phyloP scores from a whole-genome alignment of 495 filamentous ascomycete genomes.

The Xylaria acuta region DNA sequence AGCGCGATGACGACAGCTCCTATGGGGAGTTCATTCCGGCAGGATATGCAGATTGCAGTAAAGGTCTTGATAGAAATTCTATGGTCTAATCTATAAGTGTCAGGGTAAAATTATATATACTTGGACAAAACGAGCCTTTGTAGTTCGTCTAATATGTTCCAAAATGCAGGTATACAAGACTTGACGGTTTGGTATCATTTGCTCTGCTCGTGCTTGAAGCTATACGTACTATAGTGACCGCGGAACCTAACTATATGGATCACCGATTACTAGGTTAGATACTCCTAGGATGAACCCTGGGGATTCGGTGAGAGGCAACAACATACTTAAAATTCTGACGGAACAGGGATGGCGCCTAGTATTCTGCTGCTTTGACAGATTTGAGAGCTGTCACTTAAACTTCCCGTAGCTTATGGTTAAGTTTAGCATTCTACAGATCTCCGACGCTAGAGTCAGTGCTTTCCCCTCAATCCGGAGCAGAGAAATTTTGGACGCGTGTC shows the following conservation, averaged over 20 bases:
- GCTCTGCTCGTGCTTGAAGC: background rate
- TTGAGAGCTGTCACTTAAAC: background rate
- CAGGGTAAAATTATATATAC: too few relatives aligned
- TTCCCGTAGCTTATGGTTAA: background rate
- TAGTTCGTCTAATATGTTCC: background rate
- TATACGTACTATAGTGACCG: background rate
- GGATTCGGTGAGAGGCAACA: background rate
- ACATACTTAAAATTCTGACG: background rate
- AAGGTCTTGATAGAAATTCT: background rate
- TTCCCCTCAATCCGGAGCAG: background rate
- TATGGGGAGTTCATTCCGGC: background rate
- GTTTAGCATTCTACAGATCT: background rate
- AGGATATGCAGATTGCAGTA: background rate
- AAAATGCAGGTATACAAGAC: background rate
- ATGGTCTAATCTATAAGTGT: too few relatives aligned
- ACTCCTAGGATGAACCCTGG: background rate
- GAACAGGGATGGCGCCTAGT: background rate
- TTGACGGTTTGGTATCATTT: background rate
- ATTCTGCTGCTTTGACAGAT: background rate
- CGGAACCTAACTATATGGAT: background rate
- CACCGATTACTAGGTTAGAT: background rate
- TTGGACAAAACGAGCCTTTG: too few relatives aligned
- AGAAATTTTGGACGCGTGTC: background rate
- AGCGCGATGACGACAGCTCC: background rate
- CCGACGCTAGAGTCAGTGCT: background rate